These are phyloP conservation scores for Cryptococcus jaspeensis DNA, from an alignment of 1,284 basidiomycete genomes.

Conservation along the genomic window DNA sequence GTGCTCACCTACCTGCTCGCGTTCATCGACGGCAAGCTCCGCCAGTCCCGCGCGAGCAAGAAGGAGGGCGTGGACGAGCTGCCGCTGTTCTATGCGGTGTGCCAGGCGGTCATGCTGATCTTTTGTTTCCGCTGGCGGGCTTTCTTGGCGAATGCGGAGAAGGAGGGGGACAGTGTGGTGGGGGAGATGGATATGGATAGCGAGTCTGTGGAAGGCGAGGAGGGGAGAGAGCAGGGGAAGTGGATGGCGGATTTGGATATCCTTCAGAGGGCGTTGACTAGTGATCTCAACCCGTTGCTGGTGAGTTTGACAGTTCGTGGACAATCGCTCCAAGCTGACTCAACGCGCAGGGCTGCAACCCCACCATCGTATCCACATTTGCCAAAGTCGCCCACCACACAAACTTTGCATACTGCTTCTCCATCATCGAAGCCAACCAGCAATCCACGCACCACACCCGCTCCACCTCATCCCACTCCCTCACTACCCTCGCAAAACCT, in stretches of 20 bases:
- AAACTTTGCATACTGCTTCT: constrained; percentile 92
- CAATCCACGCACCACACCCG: constrained; percentile 27
- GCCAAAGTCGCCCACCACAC: constrained; percentile 89
- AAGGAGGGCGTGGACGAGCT: constrained; percentile 34
- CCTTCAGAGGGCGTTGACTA: constrained; percentile 77
- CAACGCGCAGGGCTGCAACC: constrained; percentile 69
- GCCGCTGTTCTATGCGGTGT: constrained; percentile 83
- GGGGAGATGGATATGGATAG: constrained; percentile 53
- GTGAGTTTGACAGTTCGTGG: constrained; percentile 52
- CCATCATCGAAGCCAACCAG: constrained; percentile 82
- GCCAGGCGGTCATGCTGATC: constrained; percentile 91
- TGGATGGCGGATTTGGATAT: constrained; percentile 85
- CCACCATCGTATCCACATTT: constrained; percentile 89
- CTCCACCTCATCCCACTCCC: constrained; percentile 21
- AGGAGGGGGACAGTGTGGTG: constrained; percentile 60
- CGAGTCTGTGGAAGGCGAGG: constrained; percentile 40
- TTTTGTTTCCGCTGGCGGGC: constrained; percentile 95
- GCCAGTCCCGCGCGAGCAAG: constrained; percentile 57
- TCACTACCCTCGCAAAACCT: constrained; percentile 14
- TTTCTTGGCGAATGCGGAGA: constrained; percentile 21
- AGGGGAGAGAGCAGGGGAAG: constrained; percentile 54
- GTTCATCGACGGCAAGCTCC: constrained; percentile 73
- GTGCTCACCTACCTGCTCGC: constrained; percentile 82
- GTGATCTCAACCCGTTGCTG: constrained; percentile 85
- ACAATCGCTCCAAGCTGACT: background rate